Base-by-base conservation (phyloP, 768 basidiomycete genomes). In the Saitozyma podzolica region DNA sequence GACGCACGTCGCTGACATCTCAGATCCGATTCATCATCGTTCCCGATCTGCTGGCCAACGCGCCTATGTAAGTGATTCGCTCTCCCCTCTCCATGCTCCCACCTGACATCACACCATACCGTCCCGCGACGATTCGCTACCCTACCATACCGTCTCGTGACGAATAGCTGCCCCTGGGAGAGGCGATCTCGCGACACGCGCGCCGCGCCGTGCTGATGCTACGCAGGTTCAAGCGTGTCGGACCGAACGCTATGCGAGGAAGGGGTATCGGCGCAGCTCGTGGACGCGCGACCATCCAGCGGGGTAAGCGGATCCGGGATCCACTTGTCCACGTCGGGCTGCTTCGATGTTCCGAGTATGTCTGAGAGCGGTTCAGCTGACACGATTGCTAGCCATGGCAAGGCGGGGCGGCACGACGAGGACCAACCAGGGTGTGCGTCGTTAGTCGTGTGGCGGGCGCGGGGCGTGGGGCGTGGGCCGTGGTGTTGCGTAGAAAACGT, bases 201-300 rank as follows among this genome's bases (percentile, higher is more conserved):
- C 29, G 29, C 29, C 29, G 29, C 29, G 29, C 29, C 29, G 29
- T 29, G 57, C 54, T 42, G 43, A 39, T 6, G 40, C 29, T 11
- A 54, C 37, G 29, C 78, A 99, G 95, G 95, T 99, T 99, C 83
- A 99, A 98, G 82, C 89, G 96, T 64, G 92, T 95, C 40, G 94
- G 95, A 45, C 92, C 95, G 9, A 97, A 96, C 78, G 95, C 93
- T 17, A 97, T 97, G 94, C 88, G 91, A 73, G 96, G 96, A 75
- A 86, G 95, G 68, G 96, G 96, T 87, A 99, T 99, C 77, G 96
- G 96, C 74, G 96, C 95, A 75, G 95, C 95, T 53, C 88, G 95
- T 86, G 95, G 95, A 81, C 88, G 95, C 81, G 95, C 95, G 50
- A 98, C 95, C 13, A 97, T 97, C 73, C 93, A 96, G 90, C 85